A percentile compares a stretch with the other conserved stretches of the same genome.
Evolutionary conservation across 805 yeast species (phyloP).

Genomic region (Zygosaccharomyces gambellarensis): DNA sequence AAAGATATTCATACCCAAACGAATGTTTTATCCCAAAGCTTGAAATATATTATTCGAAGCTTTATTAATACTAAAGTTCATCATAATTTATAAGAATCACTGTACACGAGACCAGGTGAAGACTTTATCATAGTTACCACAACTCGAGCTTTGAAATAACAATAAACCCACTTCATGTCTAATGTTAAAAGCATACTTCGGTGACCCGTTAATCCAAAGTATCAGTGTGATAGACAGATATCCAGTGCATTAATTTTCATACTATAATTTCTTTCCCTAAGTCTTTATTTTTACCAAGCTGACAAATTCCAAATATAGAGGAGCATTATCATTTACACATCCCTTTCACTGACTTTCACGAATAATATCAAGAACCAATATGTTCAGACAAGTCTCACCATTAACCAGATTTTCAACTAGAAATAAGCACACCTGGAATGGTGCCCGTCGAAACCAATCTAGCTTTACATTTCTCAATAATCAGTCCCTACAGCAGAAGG

Average conservation of each 20-base stretch:
- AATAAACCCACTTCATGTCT: neutral
- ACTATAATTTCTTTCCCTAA: neutral
- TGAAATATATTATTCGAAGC: neutral
- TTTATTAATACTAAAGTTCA: neutral
- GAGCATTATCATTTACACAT: neutral
- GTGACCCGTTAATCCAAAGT: neutral
- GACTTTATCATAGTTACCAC: neutral
- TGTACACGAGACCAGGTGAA: neutral
- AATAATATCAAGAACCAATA: neutral
- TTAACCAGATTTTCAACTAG: constrained; percentile 4
- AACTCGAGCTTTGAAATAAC: neutral
- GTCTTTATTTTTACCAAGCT: neutral
- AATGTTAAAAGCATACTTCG: neutral
- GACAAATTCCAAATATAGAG: neutral
- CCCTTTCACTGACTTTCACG: neutral
- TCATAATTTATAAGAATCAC: neutral
- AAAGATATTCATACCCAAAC: no score
- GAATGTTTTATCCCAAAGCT: no score
- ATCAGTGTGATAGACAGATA: neutral
- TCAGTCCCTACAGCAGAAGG: constrained; percentile 18
- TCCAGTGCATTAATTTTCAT: neutral
- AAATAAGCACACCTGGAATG: constrained; percentile 8
- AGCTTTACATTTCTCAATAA: constrained; percentile 25
- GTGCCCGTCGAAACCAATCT: constrained; percentile 20
- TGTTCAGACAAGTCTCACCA: constrained; percentile 1